Conservation (phyloP, 192 early-diverging fungal species). For the Phycomyces nitens region DNA sequence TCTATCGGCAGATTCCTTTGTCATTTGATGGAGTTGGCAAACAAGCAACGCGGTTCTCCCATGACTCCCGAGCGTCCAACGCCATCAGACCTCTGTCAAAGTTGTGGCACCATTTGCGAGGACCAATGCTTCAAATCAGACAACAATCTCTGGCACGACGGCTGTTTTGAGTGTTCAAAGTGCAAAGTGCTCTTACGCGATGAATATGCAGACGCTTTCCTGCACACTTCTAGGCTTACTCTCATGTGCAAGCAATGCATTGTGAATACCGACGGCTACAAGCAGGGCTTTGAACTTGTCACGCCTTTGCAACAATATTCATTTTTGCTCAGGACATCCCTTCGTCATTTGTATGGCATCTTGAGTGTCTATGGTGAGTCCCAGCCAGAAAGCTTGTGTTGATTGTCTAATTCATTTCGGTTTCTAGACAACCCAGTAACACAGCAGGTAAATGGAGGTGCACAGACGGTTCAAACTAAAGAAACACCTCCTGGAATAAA, state of each 20-base stretch:
- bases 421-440: background rate
- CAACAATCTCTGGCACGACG: slow-evolving; percentile 71
- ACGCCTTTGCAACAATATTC: slow-evolving; percentile 91
- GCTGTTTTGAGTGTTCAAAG: slow-evolving; percentile 73
- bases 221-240: slow-evolving; percentile 7
- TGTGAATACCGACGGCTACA: slow-evolving; percentile 30
- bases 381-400: too few relatives aligned
- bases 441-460: background rate
- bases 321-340: slow-evolving; percentile 80
- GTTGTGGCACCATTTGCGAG: slow-evolving; percentile 75
- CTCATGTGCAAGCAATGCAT: slow-evolving; percentile 33
- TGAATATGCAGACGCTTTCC: slow-evolving; percentile 15
- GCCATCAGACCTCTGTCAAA: slow-evolving; percentile 76
- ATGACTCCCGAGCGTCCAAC: slow-evolving; percentile 32
- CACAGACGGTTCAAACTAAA: background rate
- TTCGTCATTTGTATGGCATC: slow-evolving; percentile 76
- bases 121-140: slow-evolving; percentile 77
- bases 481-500: background rate
- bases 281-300: slow-evolving; percentile 56
- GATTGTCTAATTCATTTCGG: too few relatives aligned
- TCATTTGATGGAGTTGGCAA: slow-evolving; percentile 64
- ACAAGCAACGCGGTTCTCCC: slow-evolving; percentile 4
- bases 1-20: slow-evolving; percentile 71
- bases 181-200: slow-evolving; percentile 42
- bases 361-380: slow-evolving; percentile 46